Evolutionary conservation across 345 rosid genomes (phyloP), one percentile per base, ranked within the genome.

Genomic region (Salix koriyanagi): DNA sequence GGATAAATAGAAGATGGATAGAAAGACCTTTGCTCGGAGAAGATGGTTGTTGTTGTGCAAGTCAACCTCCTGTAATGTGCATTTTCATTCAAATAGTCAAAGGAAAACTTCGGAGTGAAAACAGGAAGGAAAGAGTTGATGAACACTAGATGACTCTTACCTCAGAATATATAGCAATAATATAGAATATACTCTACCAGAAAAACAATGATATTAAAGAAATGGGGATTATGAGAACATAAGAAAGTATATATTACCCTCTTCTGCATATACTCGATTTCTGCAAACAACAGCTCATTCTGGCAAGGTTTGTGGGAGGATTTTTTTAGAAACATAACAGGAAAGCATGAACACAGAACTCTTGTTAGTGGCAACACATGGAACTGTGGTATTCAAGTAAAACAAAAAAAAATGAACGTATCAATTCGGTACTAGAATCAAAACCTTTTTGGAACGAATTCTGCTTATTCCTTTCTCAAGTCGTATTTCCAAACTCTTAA

Each of bases 371-470:
- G 28, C 65, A 67, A 50, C 66, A 70, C n/a, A 70, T 62, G 11
- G n/a, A n/a, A 4, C 18, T 28, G 23, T 37, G 26, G 21, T 69
- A 23, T 41, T 3, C 23, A 3, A 39, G 6, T 18, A 19, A 37
- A 32, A 39, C n/a, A 39, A 39, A 39, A 30, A 30, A 6, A n/a
- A 0, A 11, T 52, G 12, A 11, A 10, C 21, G 64, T n/a, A n/a
- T n/a, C 14, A 9, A 3, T 56, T 56, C 13, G 10, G 14, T 56
- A n/a, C 62, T n/a, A 48, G 19, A 39, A 36, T 2, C 32, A 8
- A n/a, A 64, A 92, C 99, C 97, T 92, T 96, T 83, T 91, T 96
- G 82, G 98, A 91, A 7, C 99, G 89, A 80, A 96, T 92, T 89
- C 86, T 85, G 67, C 84, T 88, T 2, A 96, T 90, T 69, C 93